These are phyloP conservation scores for Candida pseudoviswanathii DNA, from an alignment of 1,139 yeast genomes.

Conservation along the genomic window DNA sequence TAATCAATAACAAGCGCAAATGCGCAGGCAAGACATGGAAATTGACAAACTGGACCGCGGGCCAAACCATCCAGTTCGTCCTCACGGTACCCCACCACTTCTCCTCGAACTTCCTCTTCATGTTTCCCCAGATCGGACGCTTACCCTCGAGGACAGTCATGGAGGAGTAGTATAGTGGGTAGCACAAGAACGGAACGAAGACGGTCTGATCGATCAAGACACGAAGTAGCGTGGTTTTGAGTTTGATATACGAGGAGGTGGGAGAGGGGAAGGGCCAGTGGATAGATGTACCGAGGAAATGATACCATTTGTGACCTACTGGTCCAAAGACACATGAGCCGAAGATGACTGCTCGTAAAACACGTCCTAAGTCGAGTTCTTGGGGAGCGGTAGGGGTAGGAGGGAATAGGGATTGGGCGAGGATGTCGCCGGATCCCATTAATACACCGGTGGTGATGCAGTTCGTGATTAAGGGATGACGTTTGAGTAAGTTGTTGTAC, in stretches of 20 bases:
- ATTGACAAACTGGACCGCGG: constrained; percentile 72
- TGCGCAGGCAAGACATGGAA: constrained; percentile 72
- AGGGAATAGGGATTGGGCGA: constrained; percentile 41
- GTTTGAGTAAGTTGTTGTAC: constrained; percentile 33
- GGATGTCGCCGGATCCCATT: constrained; percentile 43
- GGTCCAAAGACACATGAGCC: constrained; percentile 47
- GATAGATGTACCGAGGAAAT: constrained; percentile 22
- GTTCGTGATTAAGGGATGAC: constrained; percentile 39
- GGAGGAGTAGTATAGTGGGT: constrained; percentile 66
- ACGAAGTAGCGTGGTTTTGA: constrained; percentile 37
- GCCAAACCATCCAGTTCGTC: constrained; percentile 89
- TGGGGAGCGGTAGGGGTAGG: constrained; percentile 33
- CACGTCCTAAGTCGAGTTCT: not conserved
- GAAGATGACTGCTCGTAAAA: constrained; percentile 32
- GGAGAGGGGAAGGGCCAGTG: too few species aligned
- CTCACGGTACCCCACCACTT: constrained; percentile 63
- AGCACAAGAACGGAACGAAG: constrained; percentile 74
- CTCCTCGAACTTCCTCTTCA: constrained; percentile 40
- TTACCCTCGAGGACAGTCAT: constrained; percentile 66
- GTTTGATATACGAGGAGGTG: not conserved
- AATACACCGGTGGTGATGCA: constrained; percentile 42
- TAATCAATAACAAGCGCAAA: constrained; percentile 67
- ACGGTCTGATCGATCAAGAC: constrained; percentile 73
- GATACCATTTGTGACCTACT: constrained; percentile 45
- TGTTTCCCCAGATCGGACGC: constrained; percentile 24